Conservation (phyloP, 2,329 filamentous ascomycete genomes). For the Calonectria naviculata region DNA sequence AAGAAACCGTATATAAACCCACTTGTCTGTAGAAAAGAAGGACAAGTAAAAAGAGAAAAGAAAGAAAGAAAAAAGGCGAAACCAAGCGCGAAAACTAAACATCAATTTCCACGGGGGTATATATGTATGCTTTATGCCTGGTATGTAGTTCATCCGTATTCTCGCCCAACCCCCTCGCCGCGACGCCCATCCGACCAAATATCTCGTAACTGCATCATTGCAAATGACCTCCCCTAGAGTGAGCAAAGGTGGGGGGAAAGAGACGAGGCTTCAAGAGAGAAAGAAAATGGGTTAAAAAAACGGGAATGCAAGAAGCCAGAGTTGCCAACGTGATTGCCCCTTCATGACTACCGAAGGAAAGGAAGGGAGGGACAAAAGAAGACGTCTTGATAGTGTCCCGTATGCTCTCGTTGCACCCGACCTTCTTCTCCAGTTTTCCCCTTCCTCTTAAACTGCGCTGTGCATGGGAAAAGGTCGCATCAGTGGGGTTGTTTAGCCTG, state of each 20-base stretch:
- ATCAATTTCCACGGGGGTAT: slow-evolving; percentile 2
- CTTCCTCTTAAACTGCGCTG: not conserved
- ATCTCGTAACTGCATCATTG: not conserved
- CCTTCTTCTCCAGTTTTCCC: not conserved
- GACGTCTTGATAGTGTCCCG: not conserved
- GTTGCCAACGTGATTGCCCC: not conserved
- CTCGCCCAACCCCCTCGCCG: not conserved
- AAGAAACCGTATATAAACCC: not conserved
- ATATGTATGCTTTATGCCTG: not conserved
- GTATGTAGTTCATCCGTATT: not conserved
- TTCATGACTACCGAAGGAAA: not conserved
- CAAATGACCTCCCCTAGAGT: not conserved
- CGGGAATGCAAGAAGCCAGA: not conserved
- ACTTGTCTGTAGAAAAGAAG: not conserved
- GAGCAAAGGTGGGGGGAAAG: not conserved
- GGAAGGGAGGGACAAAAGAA: not conserved
- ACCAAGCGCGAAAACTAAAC: not conserved
- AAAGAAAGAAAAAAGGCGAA: not conserved
- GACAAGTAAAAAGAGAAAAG: not conserved
- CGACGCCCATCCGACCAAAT: not conserved
- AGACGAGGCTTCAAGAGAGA: not conserved
- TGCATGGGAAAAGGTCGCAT: not conserved
- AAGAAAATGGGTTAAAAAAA: not conserved
- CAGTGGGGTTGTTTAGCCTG: not conserved
- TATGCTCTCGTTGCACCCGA: not conserved